These are phyloP conservation scores for Fusarium sp. DNA, from an alignment of 2,329 filamentous ascomycete species.

Conservation along the genomic window DNA sequence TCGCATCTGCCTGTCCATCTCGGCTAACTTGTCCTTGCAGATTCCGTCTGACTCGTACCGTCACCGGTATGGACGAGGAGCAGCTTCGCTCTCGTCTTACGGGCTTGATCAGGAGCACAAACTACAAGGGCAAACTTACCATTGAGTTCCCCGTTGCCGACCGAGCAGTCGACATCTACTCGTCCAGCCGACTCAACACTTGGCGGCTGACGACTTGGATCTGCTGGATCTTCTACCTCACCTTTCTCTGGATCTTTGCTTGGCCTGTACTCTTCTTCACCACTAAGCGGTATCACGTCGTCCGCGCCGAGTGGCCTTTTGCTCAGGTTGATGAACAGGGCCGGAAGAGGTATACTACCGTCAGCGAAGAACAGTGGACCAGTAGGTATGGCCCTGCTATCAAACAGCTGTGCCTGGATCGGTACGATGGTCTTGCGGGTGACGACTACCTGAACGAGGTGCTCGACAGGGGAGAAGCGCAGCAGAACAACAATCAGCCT, in stretches of 20 bases:
- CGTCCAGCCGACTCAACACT: conserved; percentile 23
- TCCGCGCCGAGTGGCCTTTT: conserved; percentile 33
- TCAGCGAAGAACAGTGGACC: conserved; percentile 35
- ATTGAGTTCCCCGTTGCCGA: conserved; percentile 35
- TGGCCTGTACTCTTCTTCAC: conserved; percentile 36
- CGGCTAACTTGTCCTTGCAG: conserved; percentile 12
- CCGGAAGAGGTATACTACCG: conserved; percentile 24
- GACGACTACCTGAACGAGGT: conserved; percentile 33
- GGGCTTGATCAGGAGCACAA: conserved; percentile 21
- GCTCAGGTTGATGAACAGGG: conserved; percentile 10
- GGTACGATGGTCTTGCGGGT: conserved; percentile 34
- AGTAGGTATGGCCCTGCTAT: conserved; percentile 28
- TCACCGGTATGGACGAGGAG: conserved; percentile 25
- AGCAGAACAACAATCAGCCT: neutral
- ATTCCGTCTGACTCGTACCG: conserved; percentile 30
- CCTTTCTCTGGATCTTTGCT: conserved; percentile 39
- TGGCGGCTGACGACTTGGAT: conserved; percentile 36
- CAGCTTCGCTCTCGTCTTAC: neutral
- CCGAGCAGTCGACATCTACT: conserved; percentile 40
- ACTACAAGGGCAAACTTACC: conserved; percentile 30
- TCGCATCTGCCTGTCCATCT: neutral
- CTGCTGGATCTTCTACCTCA: conserved; percentile 39
- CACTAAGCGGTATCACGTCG: conserved; percentile 35
- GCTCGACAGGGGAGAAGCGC: conserved; percentile 16
- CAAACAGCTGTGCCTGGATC: conserved; percentile 31